Conservation (phyloP, 306 rosid genomes). For the Alnus rubra region DNA sequence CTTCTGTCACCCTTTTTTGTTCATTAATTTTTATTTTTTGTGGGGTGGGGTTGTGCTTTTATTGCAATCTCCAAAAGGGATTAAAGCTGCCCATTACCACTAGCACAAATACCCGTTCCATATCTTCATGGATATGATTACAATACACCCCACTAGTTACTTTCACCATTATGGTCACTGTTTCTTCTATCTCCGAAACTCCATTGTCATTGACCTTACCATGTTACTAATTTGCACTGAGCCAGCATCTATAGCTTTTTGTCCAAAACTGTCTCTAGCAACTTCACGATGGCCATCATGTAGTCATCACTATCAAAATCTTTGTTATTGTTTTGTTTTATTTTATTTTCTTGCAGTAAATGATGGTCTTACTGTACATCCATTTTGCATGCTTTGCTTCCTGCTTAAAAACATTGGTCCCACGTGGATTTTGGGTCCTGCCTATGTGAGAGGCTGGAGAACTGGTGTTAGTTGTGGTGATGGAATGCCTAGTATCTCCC, state of each 20-base stretch:
- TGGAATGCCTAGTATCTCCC: background rate
- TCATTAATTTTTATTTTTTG: too few species aligned
- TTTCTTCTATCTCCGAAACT: background rate
- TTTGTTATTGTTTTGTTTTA: background rate
- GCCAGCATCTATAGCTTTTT: background rate
- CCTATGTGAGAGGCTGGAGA: background rate
- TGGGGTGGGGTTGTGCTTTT: background rate
- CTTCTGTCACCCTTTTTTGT: background rate
- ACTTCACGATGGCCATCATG: background rate
- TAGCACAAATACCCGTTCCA: background rate
- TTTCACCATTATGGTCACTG: background rate
- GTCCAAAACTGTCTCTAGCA: background rate
- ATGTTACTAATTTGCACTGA: background rate
- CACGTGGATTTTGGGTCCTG: background rate
- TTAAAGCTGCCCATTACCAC: background rate
- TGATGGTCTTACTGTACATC: background rate
- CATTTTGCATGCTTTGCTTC: background rate
- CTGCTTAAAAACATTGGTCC: background rate
- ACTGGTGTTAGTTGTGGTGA: background rate
- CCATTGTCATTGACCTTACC: background rate
- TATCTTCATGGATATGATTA: background rate
- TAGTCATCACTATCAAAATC: background rate
- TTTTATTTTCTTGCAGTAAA: background rate
- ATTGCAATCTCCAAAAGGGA: background rate
- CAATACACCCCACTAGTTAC: background rate